Percentiles rank a stretch among this genome's conserved stretches.
Evolutionary conservation across 2,329 filamentous ascomycete species (phyloP).

Genomic region (Microcyclosporella mali): DNA sequence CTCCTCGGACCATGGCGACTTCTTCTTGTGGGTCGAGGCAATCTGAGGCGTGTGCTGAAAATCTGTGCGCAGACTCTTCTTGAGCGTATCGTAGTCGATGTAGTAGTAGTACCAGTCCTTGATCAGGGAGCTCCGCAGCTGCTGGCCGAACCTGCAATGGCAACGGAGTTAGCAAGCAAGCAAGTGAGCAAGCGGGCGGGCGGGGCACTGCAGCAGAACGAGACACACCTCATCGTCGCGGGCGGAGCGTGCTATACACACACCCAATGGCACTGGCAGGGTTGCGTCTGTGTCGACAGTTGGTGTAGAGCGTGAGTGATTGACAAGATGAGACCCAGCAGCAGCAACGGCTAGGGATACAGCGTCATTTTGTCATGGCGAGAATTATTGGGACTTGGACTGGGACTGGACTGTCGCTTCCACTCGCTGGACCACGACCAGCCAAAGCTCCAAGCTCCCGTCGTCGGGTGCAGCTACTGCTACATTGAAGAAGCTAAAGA

Average conservation of each 20-base stretch:
- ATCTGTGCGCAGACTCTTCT: conserved; percentile 73
- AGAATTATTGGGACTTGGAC: no score
- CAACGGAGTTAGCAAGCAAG: neutral
- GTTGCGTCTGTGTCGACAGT: no score
- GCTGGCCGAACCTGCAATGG: conserved; percentile 72
- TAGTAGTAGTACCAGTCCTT: conserved; percentile 98
- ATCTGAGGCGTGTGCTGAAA: conserved; percentile 48
- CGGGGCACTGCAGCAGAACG: conserved; percentile 1
- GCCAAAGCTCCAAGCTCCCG: no score
- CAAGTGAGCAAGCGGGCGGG: neutral
- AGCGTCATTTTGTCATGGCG: no score
- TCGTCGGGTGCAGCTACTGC: no score
- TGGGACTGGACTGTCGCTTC: no score
- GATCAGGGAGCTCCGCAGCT: conserved; percentile 91
- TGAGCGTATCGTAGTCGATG: conserved; percentile 93
- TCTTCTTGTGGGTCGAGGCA: conserved; percentile 29
- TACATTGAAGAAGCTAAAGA: no score
- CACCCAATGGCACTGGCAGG: neutral
- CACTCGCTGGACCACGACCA: no score
- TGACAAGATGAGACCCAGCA: no score
- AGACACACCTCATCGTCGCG: conserved; percentile 10
- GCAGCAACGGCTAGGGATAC: no score
- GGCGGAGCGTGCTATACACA: no score
- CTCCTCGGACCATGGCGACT: conserved; percentile 76
- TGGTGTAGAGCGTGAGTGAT: no score